Evolutionary conservation across 257 asterid genomes (phyloP).

Genomic region (Capsicum chinense): DNA sequence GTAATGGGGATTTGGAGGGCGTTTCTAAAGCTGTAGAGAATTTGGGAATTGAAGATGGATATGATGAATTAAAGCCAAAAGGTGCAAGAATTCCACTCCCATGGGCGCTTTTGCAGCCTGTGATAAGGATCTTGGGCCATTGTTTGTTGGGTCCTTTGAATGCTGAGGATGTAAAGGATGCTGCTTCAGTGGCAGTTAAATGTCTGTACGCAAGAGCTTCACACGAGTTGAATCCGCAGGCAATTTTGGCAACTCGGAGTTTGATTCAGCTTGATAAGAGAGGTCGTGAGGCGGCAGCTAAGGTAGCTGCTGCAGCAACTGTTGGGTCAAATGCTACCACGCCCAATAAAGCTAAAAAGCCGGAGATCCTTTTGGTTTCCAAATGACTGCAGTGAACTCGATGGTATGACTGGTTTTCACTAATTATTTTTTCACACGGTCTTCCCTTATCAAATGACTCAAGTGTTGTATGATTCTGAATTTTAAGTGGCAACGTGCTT

Average conservation of each 20-base stretch:
- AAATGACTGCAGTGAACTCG: slow-evolving; percentile 45
- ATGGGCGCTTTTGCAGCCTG: slow-evolving; percentile 92
- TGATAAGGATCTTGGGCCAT: slow-evolving; percentile 86
- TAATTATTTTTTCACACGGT: neutral
- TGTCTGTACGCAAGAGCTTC: slow-evolving; percentile 88
- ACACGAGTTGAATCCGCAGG: slow-evolving; percentile 89
- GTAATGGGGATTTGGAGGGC: slow-evolving; percentile 42
- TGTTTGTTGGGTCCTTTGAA: slow-evolving; percentile 89
- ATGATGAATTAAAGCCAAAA: slow-evolving; percentile 36
- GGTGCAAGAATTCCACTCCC: slow-evolving; percentile 85
- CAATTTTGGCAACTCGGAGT: slow-evolving; percentile 88
- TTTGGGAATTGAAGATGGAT: slow-evolving; percentile 37
- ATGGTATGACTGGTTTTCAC: slow-evolving; percentile 28
- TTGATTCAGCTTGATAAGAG: slow-evolving; percentile 82
- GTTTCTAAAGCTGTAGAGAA: slow-evolving; percentile 42
- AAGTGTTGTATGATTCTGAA: neutral
- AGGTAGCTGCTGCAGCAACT: slow-evolving; percentile 47
- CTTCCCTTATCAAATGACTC: neutral
- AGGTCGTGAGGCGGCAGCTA: slow-evolving; percentile 70
- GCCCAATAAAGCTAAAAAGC: slow-evolving; percentile 95
- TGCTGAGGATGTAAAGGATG: slow-evolving; percentile 74
- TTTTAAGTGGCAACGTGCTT: neutral
- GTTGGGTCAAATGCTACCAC: slow-evolving; percentile 76
- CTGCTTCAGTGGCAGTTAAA: slow-evolving; percentile 77
- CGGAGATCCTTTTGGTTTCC: slow-evolving; percentile 91